Evolutionary conservation across 2,329 filamentous ascomycete species (phyloP).

Genomic region (Arthrobotrys sinensis): DNA sequence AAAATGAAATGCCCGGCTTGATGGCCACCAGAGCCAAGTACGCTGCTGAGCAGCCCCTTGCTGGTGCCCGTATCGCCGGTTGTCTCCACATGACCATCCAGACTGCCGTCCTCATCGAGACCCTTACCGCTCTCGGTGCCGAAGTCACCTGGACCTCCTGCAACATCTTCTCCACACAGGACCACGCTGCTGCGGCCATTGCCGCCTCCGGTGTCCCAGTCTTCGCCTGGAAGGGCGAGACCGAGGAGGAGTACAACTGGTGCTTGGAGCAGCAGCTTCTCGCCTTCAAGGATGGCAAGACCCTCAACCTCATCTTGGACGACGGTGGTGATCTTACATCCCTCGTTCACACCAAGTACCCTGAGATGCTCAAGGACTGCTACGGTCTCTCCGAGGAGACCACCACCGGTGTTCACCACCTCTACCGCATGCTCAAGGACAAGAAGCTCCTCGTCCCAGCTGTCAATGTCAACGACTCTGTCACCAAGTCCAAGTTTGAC

Average conservation of each 20-base stretch:
- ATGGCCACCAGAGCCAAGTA: constrained; percentile 96
- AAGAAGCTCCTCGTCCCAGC: constrained; percentile 89
- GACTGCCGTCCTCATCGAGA: constrained; percentile 98
- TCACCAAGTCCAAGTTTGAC: constrained; percentile 99
- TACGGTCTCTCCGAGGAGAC: constrained; percentile 99
- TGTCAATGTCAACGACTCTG: constrained; percentile 99
- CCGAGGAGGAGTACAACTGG: constrained; percentile 99
- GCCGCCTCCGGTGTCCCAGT: constrained; percentile 93
- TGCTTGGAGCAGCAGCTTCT: constrained; percentile 98
- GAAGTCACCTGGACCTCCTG: constrained; percentile 99
- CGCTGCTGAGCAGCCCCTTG: constrained; percentile 88
- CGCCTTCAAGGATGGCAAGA: constrained; percentile 96
- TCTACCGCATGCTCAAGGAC: constrained; percentile 98
- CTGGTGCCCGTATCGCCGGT: constrained; percentile 81
- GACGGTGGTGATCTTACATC: constrained; percentile 97
- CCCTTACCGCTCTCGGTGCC: constrained; percentile 90
- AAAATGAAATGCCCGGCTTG: constrained; percentile 79
- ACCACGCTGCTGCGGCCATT: constrained; percentile 98
- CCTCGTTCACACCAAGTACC: constrained; percentile 98
- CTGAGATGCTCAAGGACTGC: constrained; percentile 97
- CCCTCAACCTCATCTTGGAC: constrained; percentile 98
- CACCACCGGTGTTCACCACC: constrained; percentile 98
- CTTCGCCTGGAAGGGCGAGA: constrained; percentile 90
- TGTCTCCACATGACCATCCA: constrained; percentile 99
- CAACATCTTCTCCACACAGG: constrained; percentile 99